Evolutionary conservation across 164 flowering plant species (phyloP), one percentile per base, ranked within the genome.

Genomic region (Aristolochia contorta): DNA sequence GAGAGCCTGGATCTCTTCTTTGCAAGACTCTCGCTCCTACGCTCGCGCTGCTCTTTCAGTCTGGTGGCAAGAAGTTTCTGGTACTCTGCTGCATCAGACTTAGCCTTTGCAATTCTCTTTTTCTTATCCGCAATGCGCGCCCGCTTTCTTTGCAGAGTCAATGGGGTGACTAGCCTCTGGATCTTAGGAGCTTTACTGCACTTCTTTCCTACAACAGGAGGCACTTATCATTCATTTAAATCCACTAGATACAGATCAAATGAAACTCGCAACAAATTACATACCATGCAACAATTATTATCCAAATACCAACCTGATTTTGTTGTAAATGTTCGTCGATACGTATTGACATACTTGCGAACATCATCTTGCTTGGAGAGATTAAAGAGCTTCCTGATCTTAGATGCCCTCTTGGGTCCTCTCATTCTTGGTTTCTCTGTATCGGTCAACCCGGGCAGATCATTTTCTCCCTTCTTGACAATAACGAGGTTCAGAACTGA

Each of bases 351-450:
- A 74, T 84, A 82, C 67, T 84, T 84, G 55, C 80, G 67, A 15
- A 84, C 89, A 74, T 84, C 86, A 69, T 84, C 84, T 46, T 82
- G 78, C 66, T 82, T 80, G 43, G 83, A 74, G 19, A 84, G 82
- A 71, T 84, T 80, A 63, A 84, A 84, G 56, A 82, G 80, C 56
- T 82, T 84, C 46, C 89, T 58, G 72, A 84, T 82, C 76, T 84
- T 84, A 6, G 86, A 77, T 53, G 86, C 85, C 65, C 85, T 83
- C 75, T 83, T 83, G 27, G 85, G 89, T 57, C 89, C 85, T 54
- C 89, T 79, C 85, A 79, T 81, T 50, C 85, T 79, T 22, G 89
- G 89, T 51, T 81, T 81, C 78, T 83, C 85, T 14, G 67, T 71
- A 59, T 81, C 84, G 16, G 89, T 83, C 55, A 83, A 54, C 4